A percentile compares a stretch with the other conserved stretches of the same genome.
These are phyloP conservation scores for Phytophthora fragariae DNA, from an alignment of 352 stramenopile genomes.

Conservation along the genomic window DNA sequence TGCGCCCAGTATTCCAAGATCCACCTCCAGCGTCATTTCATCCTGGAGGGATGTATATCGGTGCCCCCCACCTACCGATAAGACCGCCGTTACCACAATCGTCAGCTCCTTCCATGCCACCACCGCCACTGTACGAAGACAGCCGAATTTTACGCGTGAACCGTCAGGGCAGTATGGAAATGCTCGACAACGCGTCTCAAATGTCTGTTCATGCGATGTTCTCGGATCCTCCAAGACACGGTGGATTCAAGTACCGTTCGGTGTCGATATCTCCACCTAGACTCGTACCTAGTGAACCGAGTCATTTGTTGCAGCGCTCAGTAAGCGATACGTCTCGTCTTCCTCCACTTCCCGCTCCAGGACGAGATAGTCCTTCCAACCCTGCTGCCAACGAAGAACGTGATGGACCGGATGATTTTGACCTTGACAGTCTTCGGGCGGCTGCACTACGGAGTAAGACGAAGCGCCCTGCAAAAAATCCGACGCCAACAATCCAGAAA, in stretches of 20 bases:
- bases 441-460: constrained; percentile 74
- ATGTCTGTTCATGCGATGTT: constrained; percentile 11
- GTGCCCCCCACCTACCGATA: constrained; percentile 19
- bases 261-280: constrained; percentile 29
- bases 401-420: constrained; percentile 38
- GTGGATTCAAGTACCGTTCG: constrained; percentile 58
- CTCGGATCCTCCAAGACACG: constrained; percentile 21
- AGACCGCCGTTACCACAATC: constrained; percentile 14
- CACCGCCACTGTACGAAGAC: constrained; percentile 42
- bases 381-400: constrained; percentile 10
- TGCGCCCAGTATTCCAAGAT: constrained; percentile 34
- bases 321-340: constrained; percentile 12
- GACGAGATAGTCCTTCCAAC: not conserved
- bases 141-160: constrained; percentile 82
- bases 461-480: constrained; percentile 40
- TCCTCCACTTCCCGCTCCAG: constrained; percentile 3
- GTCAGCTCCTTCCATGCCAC: constrained; percentile 5
- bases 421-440: constrained; percentile 75
- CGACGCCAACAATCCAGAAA: constrained; percentile 4
- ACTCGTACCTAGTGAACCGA: constrained; percentile 11
- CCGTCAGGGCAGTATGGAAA: constrained; percentile 66
- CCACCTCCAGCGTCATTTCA: constrained; percentile 21
- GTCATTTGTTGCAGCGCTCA: constrained; percentile 20
- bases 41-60: constrained; percentile 6
- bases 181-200: constrained; percentile 41